Base-by-base conservation (phyloP, 202 grass and related monocot genomes). In the Panicum virgatum region DNA sequence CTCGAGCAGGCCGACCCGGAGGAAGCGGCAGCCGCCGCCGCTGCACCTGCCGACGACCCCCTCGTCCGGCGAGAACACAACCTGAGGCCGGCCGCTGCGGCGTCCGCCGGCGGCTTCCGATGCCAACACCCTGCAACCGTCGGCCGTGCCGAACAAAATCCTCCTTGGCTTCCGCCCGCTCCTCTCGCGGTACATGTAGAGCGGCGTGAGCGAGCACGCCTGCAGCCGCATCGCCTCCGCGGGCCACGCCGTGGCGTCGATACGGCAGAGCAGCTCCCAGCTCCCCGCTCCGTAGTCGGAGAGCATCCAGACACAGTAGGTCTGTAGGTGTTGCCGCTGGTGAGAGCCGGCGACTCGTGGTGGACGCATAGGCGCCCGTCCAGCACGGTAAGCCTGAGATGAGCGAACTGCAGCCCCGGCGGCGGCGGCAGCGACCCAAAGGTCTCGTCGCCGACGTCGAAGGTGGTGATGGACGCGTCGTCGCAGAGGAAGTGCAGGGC, bases 291-390 rank as follows among this genome's bases (percentile, higher is more conserved):
- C 5, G 34, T 51, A 0, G 3, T 20, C 46, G n/a, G n/a, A 15
- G 62, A 74, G 69, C 23, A 22, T 18, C 59, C 36, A 66, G 9
- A 82, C 22, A 12, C 26, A 60, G 25, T 53, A 83, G 22, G 61
- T 37, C 26, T 46, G 25, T 53, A 83, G 22, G 61, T 37, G 0
- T 14, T 5, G 0, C 29, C 39, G 0, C 16, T 38, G 57, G 58
- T 61, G 12, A 61, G 13, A n/a, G 7, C 3, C 1, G 19, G 20
- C 7, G 14, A 40, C 0, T 16, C 36, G 25, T 50, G 36, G 36
- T 36, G 61, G 7, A 83, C 0, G 38, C 81, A 83, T 11, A 76
- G 51, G 60, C 47, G 63, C 60, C 81, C 71, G 12, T 76, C 71
- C 61, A 75, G 61, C 36, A 57, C 47, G 5, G 48, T 83, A 6